Base-by-base conservation (phyloP, 1,139 yeast genomes). In the Candida sojae region DNA sequence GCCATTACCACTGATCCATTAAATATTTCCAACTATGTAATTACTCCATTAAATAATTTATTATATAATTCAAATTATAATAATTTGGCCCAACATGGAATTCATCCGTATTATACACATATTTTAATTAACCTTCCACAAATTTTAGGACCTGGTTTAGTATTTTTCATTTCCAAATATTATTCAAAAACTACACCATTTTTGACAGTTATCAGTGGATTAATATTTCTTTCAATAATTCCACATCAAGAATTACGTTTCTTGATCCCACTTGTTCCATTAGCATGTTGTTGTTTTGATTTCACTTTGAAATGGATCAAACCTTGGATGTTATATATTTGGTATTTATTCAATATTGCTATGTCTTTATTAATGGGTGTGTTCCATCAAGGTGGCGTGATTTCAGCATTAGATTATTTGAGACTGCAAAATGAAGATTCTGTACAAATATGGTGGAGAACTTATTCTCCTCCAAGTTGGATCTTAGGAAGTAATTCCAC, bases 211-310 rank as follows among this genome's bases (percentile, higher is more conserved):
- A 51, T 79, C 1, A 82, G 96, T 11, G 96, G 92, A 0, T 35
- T 89, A 1, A 5, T 71, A 0, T 50, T 82, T 5, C 72, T 93
- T 28, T 89, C 97, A 0, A 4, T 82, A 0, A 76, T 90, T 11
- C 96, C 96, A 8, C 99, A 95, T 62, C 99, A 95, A 63, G 99
- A 95, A 62, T 73, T 89, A 28, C 73, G 99, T 42, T 95, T 95
- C 63, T 68, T 95, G 42, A 59, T 84, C 0, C 99, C 99, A 0
- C 60, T 86, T 21, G 70, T 88, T 1, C 97, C 98, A 0, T 68
- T 92, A 6, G 63, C 84, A 6, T 81, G 88, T 56, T 77, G 84
- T 47, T 80, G 89, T 52, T 76, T 86, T 53, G 84, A 83, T 58
- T 64, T 77, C 46, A 61, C 52, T 8, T 48, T 42, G 35, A 50